Base-by-base conservation (phyloP, 257 asterid species). In the Capsicum chinense region DNA sequence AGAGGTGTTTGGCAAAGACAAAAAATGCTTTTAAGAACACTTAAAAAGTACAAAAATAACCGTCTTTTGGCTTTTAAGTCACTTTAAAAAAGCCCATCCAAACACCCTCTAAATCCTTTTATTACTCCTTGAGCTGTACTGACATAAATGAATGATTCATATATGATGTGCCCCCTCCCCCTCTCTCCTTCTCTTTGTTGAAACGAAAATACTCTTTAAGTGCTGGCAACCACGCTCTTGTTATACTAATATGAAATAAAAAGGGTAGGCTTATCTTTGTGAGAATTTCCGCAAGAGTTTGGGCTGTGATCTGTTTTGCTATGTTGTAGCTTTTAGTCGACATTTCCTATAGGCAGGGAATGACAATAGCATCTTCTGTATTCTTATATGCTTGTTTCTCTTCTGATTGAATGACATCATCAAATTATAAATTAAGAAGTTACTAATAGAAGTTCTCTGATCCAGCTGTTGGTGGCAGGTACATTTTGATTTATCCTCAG, bases 401-500 rank as follows among this genome's bases (percentile, higher is more conserved):
- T 64, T 14, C 50, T 26, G 7, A 56, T 78, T 17, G 33, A 78
- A 78, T 54, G 66, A 33, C 64, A 52, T 78, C 35, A 15, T 11
- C 47, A 21, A 5, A 26, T 78, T 59, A 78, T 59, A 42, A 78
- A 54, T 74, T 21, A 78, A 33, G 42, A 12, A 33, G 7, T 26
- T 14, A 78, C 64, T 78, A 9, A 33, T 66, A 56, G 47, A 44
- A 54, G 39, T 33, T 79, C 81, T 83, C 1, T 69, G 85, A 78
- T 87, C 80, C n/a, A 83, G 79, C 62, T 79, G 70, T 79, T 90
- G 83, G 83, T 90, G 84, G 83, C 88, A 95, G 99, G 99, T 95
- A 95, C 83, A 93, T 95, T 83, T 90, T 95, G 90, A 92, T 95
- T 84, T 95, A 93, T 89, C 98, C 99, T 57, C 98, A 93, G 87